Evolutionary conservation across 495 filamentous ascomycete species (phyloP), one percentile per base, ranked within the genome.

Genomic region (Podospora tetraspora): DNA sequence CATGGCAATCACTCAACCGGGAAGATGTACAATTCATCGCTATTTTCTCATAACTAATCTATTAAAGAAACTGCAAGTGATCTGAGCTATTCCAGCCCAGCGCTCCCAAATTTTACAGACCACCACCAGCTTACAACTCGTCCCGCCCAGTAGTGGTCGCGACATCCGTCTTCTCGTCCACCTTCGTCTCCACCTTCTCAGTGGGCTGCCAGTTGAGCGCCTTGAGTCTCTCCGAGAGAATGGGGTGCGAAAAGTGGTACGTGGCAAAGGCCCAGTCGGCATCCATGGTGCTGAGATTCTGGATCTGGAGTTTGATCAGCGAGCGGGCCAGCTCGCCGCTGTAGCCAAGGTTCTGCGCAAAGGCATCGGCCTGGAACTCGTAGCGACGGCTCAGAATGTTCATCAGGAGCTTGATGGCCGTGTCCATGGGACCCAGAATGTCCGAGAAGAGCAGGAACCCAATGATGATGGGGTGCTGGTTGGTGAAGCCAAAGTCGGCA

Each of bases 211-310:
- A 98, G 68, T 91, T 89, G 32, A 99, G 83, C 0, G 94, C 95
- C 80, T 89, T 92, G 71, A 99, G 82, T 70, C 95, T 87, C 84
- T 99, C 96, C 9, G 93, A 89, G 65, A 99, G 85, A 71, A 98
- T 98, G 1, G 95, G 95, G 80, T 99, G 95, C 9, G 93, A 97
- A 85, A 94, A 97, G 81, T 98, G 92, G 82, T 98, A 99, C 82
- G 89, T 94, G 27, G 96, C 93, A 78, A 97, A 99, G 82, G 97
- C 85, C 91, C 90, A 96, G 78, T 99, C 96, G 57, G 95, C 95
- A 77, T 99, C 96, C 94, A 98, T 97, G 66, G 91, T 96, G 81
- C 92, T 94, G 66, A 99, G 84, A 75, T 99, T 99, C 81, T 98
- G 92, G 77, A 97, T 92, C 79, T 99, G 95, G 56, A 99, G 90